Evolutionary conservation across 192 early-diverging fungal genomes (phyloP).

Genomic region (Globomyces pollinis-pini): DNA sequence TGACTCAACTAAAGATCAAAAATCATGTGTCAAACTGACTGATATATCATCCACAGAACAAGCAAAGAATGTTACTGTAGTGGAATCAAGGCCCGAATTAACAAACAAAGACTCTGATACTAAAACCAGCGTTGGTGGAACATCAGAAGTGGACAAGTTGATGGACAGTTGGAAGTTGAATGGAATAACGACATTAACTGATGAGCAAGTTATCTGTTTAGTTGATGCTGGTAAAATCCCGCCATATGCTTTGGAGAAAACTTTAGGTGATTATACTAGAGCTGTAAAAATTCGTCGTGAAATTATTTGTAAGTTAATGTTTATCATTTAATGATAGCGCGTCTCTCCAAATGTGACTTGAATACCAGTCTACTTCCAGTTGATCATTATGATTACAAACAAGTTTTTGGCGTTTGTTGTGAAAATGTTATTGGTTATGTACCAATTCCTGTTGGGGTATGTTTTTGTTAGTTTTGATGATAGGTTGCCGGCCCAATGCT

Average conservation of each 20-base stretch:
- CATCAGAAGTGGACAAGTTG: conserved; percentile 1
- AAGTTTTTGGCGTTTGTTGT: conserved; percentile 86
- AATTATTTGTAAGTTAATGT: conserved; percentile 49
- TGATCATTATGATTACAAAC: conserved; percentile 80
- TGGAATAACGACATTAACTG: conserved; percentile 34
- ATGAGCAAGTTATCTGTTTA: conserved; percentile 72
- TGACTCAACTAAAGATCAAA: too few species aligned
- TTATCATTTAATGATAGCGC: conserved; percentile 13
- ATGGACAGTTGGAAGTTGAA: conserved; percentile 26
- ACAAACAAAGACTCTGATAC: neutral
- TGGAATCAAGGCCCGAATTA: too few species aligned
- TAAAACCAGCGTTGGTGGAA: neutral
- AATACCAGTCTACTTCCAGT: conserved; percentile 57
- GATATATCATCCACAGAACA: too few species aligned
- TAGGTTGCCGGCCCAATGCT: conserved; percentile 82
- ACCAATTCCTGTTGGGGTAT: conserved; percentile 85
- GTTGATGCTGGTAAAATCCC: conserved; percentile 66
- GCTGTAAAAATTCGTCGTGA: conserved; percentile 78
- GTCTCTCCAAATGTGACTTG: conserved; percentile 14
- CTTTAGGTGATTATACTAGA: conserved; percentile 64
- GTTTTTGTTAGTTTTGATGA: too few species aligned
- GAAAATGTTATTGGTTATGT: conserved; percentile 94
- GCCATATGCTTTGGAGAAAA: conserved; percentile 84
- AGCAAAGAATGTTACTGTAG: too few species aligned
- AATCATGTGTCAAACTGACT: too few species aligned